Evolutionary conservation across 2,329 filamentous ascomycete species (phyloP).

Genomic region (Bipolaris oryzae): DNA sequence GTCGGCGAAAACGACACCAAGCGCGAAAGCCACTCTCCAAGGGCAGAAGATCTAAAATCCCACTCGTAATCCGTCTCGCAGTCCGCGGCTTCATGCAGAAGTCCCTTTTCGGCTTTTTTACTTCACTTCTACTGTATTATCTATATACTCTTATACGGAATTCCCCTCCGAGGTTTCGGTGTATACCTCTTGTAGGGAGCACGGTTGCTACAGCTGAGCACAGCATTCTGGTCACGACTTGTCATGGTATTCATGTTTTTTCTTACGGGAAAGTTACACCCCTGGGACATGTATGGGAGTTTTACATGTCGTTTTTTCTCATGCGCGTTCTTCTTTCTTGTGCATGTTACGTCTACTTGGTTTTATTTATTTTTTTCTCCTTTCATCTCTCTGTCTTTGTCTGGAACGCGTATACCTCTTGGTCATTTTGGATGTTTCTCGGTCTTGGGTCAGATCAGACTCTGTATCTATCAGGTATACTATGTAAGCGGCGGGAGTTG

Average conservation of each 20-base stretch:
- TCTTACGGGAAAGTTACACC: slow-evolving; percentile 16
- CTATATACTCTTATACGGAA: slow-evolving; percentile 25
- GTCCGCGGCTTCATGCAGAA: not conserved
- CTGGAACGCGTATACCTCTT: slow-evolving; percentile 41
- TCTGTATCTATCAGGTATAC: slow-evolving; percentile 32
- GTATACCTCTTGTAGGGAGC: slow-evolving; percentile 22
- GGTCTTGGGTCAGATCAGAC: slow-evolving; percentile 13
- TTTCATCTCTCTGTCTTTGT: slow-evolving; percentile 1
- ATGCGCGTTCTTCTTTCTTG: slow-evolving; percentile 5
- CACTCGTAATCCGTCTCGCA: slow-evolving; percentile 19
- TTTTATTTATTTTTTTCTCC: slow-evolving; percentile 10
- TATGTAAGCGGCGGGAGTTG: not conserved
- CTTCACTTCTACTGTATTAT: slow-evolving; percentile 46
- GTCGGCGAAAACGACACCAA: slow-evolving; percentile 40
- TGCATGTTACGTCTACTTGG: slow-evolving; percentile 7
- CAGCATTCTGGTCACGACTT: slow-evolving; percentile 35
- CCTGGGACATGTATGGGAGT: slow-evolving; percentile 17
- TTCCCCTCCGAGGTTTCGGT: slow-evolving; percentile 9
- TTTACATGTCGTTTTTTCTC: not conserved
- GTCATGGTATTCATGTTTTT: slow-evolving; percentile 30
- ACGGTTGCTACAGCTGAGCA: slow-evolving; percentile 20
- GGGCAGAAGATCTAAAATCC: slow-evolving; percentile 40
- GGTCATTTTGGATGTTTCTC: slow-evolving; percentile 11
- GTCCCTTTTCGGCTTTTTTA: slow-evolving; percentile 19
- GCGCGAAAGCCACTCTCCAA: slow-evolving; percentile 44